Conservation (phyloP, 768 basidiomycete genomes). For the Clitopilus hobsonii region DNA sequence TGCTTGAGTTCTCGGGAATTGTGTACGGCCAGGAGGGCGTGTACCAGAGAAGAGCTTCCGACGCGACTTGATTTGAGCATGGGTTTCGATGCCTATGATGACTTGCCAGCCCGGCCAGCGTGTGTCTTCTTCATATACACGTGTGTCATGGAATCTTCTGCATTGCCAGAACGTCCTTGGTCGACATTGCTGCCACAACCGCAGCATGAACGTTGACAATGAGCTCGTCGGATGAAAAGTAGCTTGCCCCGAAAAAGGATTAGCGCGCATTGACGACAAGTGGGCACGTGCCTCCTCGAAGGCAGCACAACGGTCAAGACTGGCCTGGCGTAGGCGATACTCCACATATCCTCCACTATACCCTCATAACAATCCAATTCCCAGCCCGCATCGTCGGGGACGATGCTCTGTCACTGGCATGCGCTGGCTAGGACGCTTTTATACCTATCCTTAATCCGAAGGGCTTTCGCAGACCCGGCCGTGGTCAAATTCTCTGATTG, state of each 20-base stretch:
- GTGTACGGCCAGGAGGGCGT: conserved; percentile 21
- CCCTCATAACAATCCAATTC: conserved; percentile 2
- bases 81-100: conserved; percentile 91
- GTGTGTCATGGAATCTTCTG: conserved; percentile 26
- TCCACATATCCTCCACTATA: conserved; percentile 1
- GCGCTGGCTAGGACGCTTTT: conserved; percentile 12
- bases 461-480: conserved; percentile 49
- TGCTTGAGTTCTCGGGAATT: neutral
- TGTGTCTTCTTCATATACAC: conserved; percentile 28
- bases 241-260: neutral
- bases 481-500: conserved; percentile 66
- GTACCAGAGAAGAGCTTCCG: conserved; percentile 82
- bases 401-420: conserved; percentile 16
- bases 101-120: conserved; percentile 88
- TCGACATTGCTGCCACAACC: conserved; percentile 15
- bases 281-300: neutral
- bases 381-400: conserved; percentile 15
- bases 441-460: conserved; percentile 19
- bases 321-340: neutral
- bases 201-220: conserved; percentile 14
- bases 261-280: neutral
- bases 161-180: conserved; percentile 10
- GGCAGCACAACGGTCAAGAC: neutral
- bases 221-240: neutral
- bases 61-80: conserved; percentile 87